phyloP scores from a whole-genome alignment of 2,329 filamentous ascomycete species.

The Leptosphaerulina australis region DNA sequence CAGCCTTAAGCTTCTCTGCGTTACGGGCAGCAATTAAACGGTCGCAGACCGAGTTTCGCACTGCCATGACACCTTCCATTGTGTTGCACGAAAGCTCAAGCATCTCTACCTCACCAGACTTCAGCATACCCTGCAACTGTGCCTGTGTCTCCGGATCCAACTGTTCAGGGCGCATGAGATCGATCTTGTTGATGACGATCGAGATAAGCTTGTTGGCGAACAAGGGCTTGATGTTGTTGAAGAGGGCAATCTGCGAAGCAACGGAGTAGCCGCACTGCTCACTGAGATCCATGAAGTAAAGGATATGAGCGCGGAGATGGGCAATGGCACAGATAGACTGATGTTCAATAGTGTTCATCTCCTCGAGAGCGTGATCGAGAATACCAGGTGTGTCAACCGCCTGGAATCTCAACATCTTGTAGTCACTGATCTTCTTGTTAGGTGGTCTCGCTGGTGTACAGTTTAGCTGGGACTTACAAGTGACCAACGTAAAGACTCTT shows the following conservation, averaged over 20 bases:
- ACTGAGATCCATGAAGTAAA: slow-evolving; percentile 98
- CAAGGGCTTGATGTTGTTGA: slow-evolving; percentile 90
- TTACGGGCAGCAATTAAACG: slow-evolving; percentile 91
- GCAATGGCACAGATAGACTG: slow-evolving; percentile 98
- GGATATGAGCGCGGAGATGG: slow-evolving; percentile 89
- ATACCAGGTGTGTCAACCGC: slow-evolving; percentile 99
- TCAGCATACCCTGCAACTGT: slow-evolving; percentile 78
- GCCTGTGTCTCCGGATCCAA: slow-evolving; percentile 78
- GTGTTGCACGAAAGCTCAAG: slow-evolving; percentile 95
- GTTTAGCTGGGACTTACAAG: slow-evolving; percentile 60
- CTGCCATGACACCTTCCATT: slow-evolving; percentile 88
- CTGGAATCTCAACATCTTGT: slow-evolving; percentile 88
- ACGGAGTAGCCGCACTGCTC: slow-evolving; percentile 97
- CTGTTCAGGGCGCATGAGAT: slow-evolving; percentile 86
- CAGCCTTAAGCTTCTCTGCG: slow-evolving; percentile 90
- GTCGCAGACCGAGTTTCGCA: slow-evolving; percentile 95
- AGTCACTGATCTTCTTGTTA: slow-evolving; percentile 61
- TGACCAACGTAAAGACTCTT: slow-evolving; percentile 97
- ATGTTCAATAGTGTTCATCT: slow-evolving; percentile 99
- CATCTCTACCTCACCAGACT: slow-evolving; percentile 88
- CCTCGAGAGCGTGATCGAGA: slow-evolving; percentile 93
- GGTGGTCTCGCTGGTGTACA: slow-evolving; percentile 71
- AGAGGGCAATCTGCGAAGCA: slow-evolving; percentile 88
- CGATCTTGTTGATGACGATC: slow-evolving; percentile 97
- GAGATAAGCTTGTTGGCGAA: slow-evolving; percentile 98